These are phyloP conservation scores for Orbilia javanica DNA, from an alignment of 2,329 filamentous ascomycete species.

Conservation along the genomic window DNA sequence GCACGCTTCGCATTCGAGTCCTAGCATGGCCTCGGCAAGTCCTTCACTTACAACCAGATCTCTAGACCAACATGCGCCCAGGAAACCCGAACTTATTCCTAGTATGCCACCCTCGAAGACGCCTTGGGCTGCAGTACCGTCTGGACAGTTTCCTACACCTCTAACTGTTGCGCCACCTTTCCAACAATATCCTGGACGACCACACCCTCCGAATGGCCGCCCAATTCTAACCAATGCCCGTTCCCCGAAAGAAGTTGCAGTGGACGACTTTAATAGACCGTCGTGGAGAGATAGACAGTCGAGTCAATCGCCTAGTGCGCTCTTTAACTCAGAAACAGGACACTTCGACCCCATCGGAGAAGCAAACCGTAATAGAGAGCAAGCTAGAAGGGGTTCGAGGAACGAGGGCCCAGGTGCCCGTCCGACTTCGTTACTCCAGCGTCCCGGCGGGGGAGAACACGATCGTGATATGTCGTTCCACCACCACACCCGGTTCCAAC, in stretches of 20 bases:
- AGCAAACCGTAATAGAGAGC: slow-evolving; percentile 35
- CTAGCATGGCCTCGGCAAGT: slow-evolving; percentile 43
- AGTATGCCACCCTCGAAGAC: slow-evolving; percentile 52
- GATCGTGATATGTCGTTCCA: slow-evolving; percentile 45
- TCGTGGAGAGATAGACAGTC: slow-evolving; percentile 53
- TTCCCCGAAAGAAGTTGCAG: slow-evolving; percentile 41
- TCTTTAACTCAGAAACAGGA: slow-evolving; percentile 56
- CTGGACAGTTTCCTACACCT: slow-evolving; percentile 47
- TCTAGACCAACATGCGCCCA: slow-evolving; percentile 40
- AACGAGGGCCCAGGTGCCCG: slow-evolving; percentile 38
- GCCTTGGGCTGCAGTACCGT: slow-evolving; percentile 48
- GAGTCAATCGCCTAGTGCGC: slow-evolving; percentile 45
- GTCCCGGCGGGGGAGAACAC: slow-evolving; percentile 15
- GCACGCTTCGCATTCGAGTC: slow-evolving; percentile 61
- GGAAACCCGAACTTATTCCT: slow-evolving; percentile 45
- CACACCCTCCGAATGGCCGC: slow-evolving; percentile 17
- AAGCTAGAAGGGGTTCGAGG: slow-evolving; percentile 41
- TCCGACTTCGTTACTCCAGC: slow-evolving; percentile 47
- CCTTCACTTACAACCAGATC: slow-evolving; percentile 19
- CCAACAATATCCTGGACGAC: slow-evolving; percentile 37
- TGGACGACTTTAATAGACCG: slow-evolving; percentile 44
- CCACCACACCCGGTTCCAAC: slow-evolving; percentile 33
- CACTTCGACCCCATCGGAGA: slow-evolving; percentile 52
- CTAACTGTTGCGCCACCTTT: slow-evolving; percentile 7
- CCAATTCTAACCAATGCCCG: slow-evolving; percentile 33